phyloP scores from a whole-genome alignment of 2,329 filamentous ascomycete species.

The Colletotrichum eleusines region DNA sequence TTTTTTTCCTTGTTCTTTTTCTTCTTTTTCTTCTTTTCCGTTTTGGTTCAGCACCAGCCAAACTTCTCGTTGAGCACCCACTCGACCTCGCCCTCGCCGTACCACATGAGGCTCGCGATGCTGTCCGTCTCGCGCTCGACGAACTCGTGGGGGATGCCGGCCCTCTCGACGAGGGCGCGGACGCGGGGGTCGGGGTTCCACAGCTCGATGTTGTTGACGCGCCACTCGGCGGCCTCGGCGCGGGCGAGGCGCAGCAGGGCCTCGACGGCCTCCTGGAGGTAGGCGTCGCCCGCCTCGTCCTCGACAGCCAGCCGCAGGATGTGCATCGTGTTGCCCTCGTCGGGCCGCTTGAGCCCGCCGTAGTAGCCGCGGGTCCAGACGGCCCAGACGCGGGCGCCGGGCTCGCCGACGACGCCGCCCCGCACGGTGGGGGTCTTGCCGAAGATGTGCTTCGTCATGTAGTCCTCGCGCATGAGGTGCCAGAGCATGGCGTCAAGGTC shows the following conservation, averaged over 20 bases:
- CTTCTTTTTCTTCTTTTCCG: no score
- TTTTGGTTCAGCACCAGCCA: slow-evolving; percentile 73
- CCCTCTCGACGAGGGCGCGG: slow-evolving; percentile 58
- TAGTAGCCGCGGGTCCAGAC: slow-evolving; percentile 79
- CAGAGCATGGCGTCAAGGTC: slow-evolving; percentile 77
- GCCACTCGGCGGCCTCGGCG: slow-evolving; percentile 77
- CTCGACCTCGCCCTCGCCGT: slow-evolving; percentile 71
- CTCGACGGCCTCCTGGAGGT: slow-evolving; percentile 66
- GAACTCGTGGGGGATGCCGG: slow-evolving; percentile 62
- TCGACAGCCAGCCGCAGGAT: slow-evolving; percentile 78
- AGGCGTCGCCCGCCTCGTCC: slow-evolving; percentile 57
- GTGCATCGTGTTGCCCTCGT: slow-evolving; percentile 75
- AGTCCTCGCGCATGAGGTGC: slow-evolving; percentile 86
- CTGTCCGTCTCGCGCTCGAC: slow-evolving; percentile 73
- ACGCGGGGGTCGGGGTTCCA: slow-evolving; percentile 82
- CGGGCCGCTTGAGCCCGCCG: slow-evolving; percentile 62
- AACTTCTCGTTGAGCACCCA: slow-evolving; percentile 85
- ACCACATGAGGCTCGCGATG: slow-evolving; percentile 80
- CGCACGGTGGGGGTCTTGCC: slow-evolving; percentile 68
- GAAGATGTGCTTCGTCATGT: slow-evolving; percentile 75
- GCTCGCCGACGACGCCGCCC: slow-evolving; percentile 73
- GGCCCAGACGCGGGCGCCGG: slow-evolving; percentile 75
- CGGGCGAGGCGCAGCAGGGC: slow-evolving; percentile 76
- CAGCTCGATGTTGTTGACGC: slow-evolving; percentile 76
- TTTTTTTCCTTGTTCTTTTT: no score